These are phyloP conservation scores for Passiflora organensis DNA, from an alignment of 345 rosid species.

Conservation along the genomic window DNA sequence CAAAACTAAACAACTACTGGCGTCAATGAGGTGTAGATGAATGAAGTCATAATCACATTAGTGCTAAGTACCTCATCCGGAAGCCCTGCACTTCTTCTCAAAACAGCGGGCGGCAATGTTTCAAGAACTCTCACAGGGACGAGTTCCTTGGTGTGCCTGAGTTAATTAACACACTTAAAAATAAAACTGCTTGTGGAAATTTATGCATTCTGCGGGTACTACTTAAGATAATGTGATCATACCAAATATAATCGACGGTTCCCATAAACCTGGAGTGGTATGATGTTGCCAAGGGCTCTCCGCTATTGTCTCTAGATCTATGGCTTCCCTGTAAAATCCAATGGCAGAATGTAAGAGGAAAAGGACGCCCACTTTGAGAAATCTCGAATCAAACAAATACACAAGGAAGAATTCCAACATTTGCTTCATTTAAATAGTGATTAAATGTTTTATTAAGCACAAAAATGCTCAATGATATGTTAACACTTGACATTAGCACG, in stretches of 20 bases:
- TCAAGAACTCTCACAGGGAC: slow-evolving; percentile 84
- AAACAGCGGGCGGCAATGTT: slow-evolving; percentile 58
- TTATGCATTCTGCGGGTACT: not conserved
- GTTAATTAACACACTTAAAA: slow-evolving; percentile 15
- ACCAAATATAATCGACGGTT: slow-evolving; percentile 97
- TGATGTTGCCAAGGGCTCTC: slow-evolving; percentile 94
- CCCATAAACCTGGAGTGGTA: slow-evolving; percentile 81
- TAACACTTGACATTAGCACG: no score
- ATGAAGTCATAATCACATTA: no score
- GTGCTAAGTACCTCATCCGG: slow-evolving; percentile 74
- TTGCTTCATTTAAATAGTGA: no score
- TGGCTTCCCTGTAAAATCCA: slow-evolving; percentile 49
- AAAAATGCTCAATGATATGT: no score
- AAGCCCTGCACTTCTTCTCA: slow-evolving; percentile 64
- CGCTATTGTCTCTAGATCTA: slow-evolving; percentile 51
- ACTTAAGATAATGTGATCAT: slow-evolving; percentile 7
- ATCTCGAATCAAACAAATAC: no score
- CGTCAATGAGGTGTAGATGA: no score
- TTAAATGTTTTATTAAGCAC: no score
- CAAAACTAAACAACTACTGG: no score
- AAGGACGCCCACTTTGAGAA: no score
- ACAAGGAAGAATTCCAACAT: no score
- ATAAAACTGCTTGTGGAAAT: not conserved
- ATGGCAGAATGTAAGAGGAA: slow-evolving; percentile 4
- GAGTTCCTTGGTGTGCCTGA: slow-evolving; percentile 77